These are phyloP conservation scores for Colletotrichum spaethianum DNA, from an alignment of 2,329 filamentous ascomycete genomes.

Conservation along the genomic window DNA sequence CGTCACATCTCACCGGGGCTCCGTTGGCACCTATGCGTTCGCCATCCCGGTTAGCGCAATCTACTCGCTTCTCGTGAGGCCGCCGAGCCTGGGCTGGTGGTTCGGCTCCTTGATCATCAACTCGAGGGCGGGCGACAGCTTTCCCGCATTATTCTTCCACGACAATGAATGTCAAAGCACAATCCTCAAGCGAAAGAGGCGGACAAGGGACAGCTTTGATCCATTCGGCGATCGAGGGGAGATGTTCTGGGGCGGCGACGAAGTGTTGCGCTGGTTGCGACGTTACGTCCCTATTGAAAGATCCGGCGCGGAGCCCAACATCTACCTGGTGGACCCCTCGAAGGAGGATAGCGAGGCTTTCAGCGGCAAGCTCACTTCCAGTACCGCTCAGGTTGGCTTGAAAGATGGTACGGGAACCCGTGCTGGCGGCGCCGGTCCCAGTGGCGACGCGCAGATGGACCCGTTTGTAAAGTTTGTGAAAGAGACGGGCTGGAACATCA, in stretches of 20 bases:
- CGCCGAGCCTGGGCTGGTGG: slow-evolving; percentile 98
- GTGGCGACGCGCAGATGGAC: slow-evolving; percentile 84
- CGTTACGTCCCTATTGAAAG: slow-evolving; percentile 87
- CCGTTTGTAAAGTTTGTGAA: slow-evolving; percentile 94
- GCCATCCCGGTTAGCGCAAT: slow-evolving; percentile 91
- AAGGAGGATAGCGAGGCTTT: slow-evolving; percentile 89
- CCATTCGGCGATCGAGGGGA: slow-evolving; percentile 88
- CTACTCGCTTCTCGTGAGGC: slow-evolving; percentile 90
- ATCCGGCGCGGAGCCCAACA: slow-evolving; percentile 87
- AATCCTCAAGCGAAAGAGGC: slow-evolving; percentile 91
- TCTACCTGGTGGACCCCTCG: slow-evolving; percentile 91
- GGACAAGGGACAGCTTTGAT: slow-evolving; percentile 87
- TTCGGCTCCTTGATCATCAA: slow-evolving; percentile 97
- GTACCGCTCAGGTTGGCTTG: slow-evolving; percentile 59
- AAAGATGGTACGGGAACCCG: slow-evolving; percentile 50
- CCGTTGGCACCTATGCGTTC: slow-evolving; percentile 88
- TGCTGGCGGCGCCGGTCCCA: slow-evolving; percentile 50
- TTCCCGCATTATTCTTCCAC: slow-evolving; percentile 97
- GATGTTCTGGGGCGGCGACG: slow-evolving; percentile 98
- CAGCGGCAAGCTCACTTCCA: slow-evolving; percentile 71
- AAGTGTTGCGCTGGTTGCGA: slow-evolving; percentile 91
- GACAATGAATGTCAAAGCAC: slow-evolving; percentile 97
- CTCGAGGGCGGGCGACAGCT: slow-evolving; percentile 89
- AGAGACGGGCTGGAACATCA: slow-evolving; percentile 94
- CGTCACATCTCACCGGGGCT: slow-evolving; percentile 80